Conservation (phyloP, 768 basidiomycete species). For the Clitopilus passeckerianus region DNA sequence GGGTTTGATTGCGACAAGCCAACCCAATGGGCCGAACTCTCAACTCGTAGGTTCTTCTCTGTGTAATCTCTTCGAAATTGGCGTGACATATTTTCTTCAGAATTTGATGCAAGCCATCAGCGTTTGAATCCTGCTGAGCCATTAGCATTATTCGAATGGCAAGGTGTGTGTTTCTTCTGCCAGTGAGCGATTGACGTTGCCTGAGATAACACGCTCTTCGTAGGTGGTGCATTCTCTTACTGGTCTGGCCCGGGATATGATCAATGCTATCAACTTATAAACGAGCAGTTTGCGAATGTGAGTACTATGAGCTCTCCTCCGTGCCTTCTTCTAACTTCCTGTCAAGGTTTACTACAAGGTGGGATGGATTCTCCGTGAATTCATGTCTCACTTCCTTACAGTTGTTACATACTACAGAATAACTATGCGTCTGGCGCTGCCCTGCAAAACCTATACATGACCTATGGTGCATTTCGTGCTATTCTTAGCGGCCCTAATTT, state of each 20-base stretch:
- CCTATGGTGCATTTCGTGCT: constrained; percentile 18
- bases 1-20: constrained; percentile 64
- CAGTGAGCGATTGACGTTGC: not conserved
- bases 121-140: constrained; percentile 28
- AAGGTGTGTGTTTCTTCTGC: too few relatives aligned
- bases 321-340: not conserved
- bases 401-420: constrained; percentile 15
- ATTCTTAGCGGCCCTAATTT: not conserved
- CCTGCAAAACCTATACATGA: constrained; percentile 32
- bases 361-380: not conserved
- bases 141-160: constrained; percentile 32
- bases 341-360: constrained; percentile 29
- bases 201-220: not conserved
- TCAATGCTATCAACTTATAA: constrained; percentile 27
- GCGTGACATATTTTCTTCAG: constrained; percentile 5
- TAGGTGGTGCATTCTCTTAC: constrained; percentile 30
- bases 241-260: constrained; percentile 31
- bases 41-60: constrained; percentile 19
- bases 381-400: not conserved
- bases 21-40: constrained; percentile 39
- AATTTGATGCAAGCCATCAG: constrained; percentile 26
- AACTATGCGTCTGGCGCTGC: constrained; percentile 28
- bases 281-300: constrained; percentile 33
- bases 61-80: not conserved
- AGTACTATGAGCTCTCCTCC: not conserved